Base-by-base conservation (phyloP, 2,329 filamentous ascomycete species). In the Fusarium beomiforme region DNA sequence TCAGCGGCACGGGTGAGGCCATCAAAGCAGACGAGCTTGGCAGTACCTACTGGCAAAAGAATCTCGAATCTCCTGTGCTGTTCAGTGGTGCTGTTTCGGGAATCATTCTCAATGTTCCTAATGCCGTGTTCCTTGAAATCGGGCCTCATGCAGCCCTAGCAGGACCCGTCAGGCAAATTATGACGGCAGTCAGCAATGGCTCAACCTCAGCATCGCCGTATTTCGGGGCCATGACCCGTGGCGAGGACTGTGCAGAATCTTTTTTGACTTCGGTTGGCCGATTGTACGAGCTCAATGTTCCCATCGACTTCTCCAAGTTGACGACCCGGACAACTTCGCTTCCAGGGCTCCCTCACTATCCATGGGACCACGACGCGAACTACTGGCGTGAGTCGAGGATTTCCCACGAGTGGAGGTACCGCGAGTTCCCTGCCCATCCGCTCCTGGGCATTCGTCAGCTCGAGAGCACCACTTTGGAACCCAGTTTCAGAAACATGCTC, bases 381-480 rank as follows among this genome's bases (percentile, higher is more conserved):
- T 78, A 79, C 58, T 83, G 79, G 78, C 49, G 64, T 17, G 79
- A 81, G 63, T 73, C 77, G 1, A 77, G 80, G 3, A 56, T 79
- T 4, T 76, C 77, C 19, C 59, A 72, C 3, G 78, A 78, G 19
- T 79, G 79, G 70, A 75, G 81, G 9, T 72, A 76, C 44, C 75
- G 80, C 6, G 66, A 73, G 33, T 76, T 79, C 46, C 70, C 78
- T 0, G 76, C 80, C 0, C 81, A 85, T 44, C 81, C 85, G 39
- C 75, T 87, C 1, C 60, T 78, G 0, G 77, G 77, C 7, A 31
- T 36, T 2, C 37, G 61, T 8, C 39, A 58, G 2, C 21, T 53
- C 1, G 77, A 77, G 26, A 69, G 49, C 34, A 67, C 59, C 4
- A 59, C 59, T 2, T 14, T 60, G 2, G 66, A 73, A 6, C 70